Percentiles rank a stretch among this genome's conserved stretches.
phyloP scores from a whole-genome alignment of 345 rosid genomes.

The Eucalyptus sp. region DNA sequence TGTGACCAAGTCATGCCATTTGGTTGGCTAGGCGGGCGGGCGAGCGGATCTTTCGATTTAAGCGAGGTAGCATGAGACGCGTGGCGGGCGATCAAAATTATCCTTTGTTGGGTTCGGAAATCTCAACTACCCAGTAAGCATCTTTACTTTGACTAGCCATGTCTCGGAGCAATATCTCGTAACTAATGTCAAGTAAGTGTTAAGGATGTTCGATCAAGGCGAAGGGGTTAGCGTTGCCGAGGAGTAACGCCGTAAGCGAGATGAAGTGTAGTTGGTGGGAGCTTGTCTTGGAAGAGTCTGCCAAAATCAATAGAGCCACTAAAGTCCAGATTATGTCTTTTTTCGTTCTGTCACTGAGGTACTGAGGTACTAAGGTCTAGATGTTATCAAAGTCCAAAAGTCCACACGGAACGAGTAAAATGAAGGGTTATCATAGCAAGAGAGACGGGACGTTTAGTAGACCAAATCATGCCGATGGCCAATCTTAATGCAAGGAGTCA shows the following conservation, averaged over 20 bases:
- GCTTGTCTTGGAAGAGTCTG: background rate
- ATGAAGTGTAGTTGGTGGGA: too few relatives aligned
- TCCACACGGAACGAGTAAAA: background rate
- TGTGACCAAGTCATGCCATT: background rate
- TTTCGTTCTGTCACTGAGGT: background rate
- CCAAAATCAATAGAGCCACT: background rate
- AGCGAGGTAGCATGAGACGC: background rate
- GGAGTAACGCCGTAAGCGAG: too few relatives aligned
- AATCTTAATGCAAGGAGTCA: background rate
- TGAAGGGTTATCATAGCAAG: background rate
- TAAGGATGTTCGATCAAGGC: background rate
- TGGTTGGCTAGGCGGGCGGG: background rate
- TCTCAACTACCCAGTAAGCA: background rate
- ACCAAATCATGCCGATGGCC: background rate
- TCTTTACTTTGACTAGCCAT: background rate
- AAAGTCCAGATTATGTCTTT: background rate
- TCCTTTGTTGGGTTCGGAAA: background rate
- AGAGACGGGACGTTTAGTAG: background rate
- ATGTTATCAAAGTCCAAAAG: background rate
- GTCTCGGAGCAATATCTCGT: background rate
- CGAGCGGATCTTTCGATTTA: background rate
- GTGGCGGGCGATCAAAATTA: background rate
- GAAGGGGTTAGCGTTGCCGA: fast-evolving
- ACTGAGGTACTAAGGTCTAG: background rate
- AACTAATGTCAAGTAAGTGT: background rate